Base-by-base conservation (phyloP, 2,329 filamentous ascomycete species). In the Ascochyta pisi region DNA sequence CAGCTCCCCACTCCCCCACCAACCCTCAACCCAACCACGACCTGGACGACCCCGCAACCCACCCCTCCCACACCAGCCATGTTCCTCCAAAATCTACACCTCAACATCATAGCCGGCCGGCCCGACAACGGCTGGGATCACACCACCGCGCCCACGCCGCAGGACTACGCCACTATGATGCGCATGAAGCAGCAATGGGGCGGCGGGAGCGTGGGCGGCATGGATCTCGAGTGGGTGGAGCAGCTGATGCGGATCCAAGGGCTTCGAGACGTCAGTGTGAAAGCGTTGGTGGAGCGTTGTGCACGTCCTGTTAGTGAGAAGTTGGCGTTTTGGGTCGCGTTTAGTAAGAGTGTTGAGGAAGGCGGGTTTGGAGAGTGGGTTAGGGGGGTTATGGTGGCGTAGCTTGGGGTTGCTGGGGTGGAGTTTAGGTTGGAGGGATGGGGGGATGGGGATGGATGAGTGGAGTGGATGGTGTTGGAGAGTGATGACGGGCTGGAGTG, bases 281-380 rank as follows among this genome's bases (percentile, higher is more conserved):
- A 77, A 24, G 79, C 84, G 3, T 76, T 86, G 24, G 78, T 86
- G 13, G 82, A 84, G 60, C 78, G 82, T 61, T 82, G 84, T 68
- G 80, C 83, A 2, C 73, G 78, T 24, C 82, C 83, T 1, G 78
- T 79, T 50, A 84, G 81, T 16, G 80, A 81, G 53, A 80, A 79
- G 40, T 83, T 86, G 80, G 78, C 83, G 3, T 79, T 85, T 57
- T 86, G 83, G 67, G 82, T 85, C 2, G 81, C 84, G 23, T 84
- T 88, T 60, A 87, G 84, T 27, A 80, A 80, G 31, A 87, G 84
- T 50, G 82, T 88, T 16, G 82, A 50, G 15, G 66, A 86, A 59
- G 79, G 73, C 6, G 82, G 82, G 3, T 81, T 88, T 69, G 75
- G 78, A 35, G 81, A 84, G 54, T 87, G 82, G 69, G 67, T 87